Base-by-base conservation (phyloP, 768 basidiomycete genomes). In the Russula sp. region DNA sequence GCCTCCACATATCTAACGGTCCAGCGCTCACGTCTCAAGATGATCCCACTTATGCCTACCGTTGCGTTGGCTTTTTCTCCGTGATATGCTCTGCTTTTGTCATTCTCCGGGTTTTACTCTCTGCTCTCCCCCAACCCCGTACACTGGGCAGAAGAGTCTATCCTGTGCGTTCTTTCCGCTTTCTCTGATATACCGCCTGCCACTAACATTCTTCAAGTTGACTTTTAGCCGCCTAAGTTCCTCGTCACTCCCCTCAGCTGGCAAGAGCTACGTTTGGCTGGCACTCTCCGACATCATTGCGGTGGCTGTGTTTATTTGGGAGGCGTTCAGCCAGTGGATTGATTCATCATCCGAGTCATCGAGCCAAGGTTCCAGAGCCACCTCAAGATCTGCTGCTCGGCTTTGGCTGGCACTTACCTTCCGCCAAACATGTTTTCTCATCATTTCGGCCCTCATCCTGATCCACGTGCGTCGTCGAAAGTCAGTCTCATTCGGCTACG, bases 151-250 rank as follows among this genome's bases (percentile, higher is more conserved):
- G 83, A 77, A 85, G 86, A 71, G 87, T 88, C 72, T 80, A 84
- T 73, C 88, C 88, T 58, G 89, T 90, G 36, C 71, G 65, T 85
- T 9, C 5, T 22, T n/a, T 9, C 44, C 20, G 1, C 20, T n/a
- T 67, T 62, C 13, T 57, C 64, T 64, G 38, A 42, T 4, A 28
- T 40, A 2, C 28, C 22, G 11, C 16, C 24, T 24, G 24, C 3
- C 5, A 18, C 32, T 20, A 4, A 48, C 5, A 22, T 52, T 61
- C 3, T 32, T 20, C 40, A 73, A 90, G 89, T 82, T 88, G 69
- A 87, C 89, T 76, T 90, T 89, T 73, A 86, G 87, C 66, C 80
- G 88, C 63, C 88, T 87, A 65, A 84, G 84, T 71, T 87, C 84
- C 73, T 80, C 80, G 69, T 82, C 82, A 18, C 79, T 91, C 65